Conservation (phyloP, 2,329 filamentous ascomycete species). For the Venturia aucupariae region DNA sequence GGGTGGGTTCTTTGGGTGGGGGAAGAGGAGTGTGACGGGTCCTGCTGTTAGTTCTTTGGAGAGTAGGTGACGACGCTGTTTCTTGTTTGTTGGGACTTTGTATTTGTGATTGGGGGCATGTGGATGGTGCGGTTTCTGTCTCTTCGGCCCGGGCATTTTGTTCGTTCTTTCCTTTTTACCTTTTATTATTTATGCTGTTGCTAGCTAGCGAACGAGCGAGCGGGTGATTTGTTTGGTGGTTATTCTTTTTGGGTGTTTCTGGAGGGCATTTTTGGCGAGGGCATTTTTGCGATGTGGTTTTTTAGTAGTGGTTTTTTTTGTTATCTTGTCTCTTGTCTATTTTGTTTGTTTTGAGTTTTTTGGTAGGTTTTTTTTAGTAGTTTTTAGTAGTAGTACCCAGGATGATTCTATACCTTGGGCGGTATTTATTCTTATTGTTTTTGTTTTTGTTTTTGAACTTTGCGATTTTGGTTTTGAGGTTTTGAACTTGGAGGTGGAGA, state of each 20-base stretch:
- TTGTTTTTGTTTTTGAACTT: no score
- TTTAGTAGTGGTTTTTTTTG: no score
- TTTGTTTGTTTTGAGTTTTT: neutral
- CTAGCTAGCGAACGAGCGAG: neutral
- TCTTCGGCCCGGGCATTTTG: no score
- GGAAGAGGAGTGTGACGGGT: conserved; percentile 8
- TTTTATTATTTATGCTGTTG: neutral
- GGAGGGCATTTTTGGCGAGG: no score
- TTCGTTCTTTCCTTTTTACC: neutral
- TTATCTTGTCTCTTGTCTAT: no score
- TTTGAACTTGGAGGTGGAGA: no score
- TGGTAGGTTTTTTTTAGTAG: neutral
- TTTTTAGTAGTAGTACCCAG: neutral
- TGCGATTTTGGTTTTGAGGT: no score
- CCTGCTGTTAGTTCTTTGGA: neutral
- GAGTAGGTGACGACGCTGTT: neutral
- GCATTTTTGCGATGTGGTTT: no score
- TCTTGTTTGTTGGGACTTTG: neutral
- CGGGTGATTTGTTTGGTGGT: no score
- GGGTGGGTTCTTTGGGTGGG: conserved; percentile 14
- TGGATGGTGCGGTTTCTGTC: no score
- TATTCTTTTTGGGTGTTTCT: no score
- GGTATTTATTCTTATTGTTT: neutral
- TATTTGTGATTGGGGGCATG: conserved; percentile 2
- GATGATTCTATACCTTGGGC: neutral